Percentiles rank a stretch among this genome's conserved stretches.
These are phyloP conservation scores for Taphrina flavorubra DNA, from an alignment of 1,139 yeast genomes.

Conservation along the genomic window DNA sequence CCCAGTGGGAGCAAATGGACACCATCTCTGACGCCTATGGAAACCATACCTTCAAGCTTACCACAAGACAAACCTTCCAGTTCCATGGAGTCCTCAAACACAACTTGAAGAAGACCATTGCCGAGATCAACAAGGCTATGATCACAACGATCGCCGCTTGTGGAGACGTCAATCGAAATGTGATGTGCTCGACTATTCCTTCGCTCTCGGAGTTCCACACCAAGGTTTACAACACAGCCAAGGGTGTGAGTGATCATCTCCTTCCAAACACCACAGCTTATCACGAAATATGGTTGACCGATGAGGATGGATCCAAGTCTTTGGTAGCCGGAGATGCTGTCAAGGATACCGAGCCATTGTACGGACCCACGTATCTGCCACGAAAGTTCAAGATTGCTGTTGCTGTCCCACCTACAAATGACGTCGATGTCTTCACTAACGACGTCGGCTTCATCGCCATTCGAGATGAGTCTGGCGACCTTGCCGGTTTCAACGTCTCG, in stretches of 20 bases:
- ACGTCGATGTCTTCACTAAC: conserved; percentile 94
- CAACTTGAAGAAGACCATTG: conserved; percentile 84
- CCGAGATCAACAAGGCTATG: conserved; percentile 88
- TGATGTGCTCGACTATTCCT: conserved; percentile 88
- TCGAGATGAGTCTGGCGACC: conserved; percentile 65
- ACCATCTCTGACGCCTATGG: conserved; percentile 82
- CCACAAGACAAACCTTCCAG: conserved; percentile 98
- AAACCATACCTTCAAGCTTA: conserved; percentile 89
- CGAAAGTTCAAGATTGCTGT: conserved; percentile 95
- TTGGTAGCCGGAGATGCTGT: conserved; percentile 71
- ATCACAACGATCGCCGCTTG: conserved; percentile 97
- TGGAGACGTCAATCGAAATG: conserved; percentile 98
- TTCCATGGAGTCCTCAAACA: conserved; percentile 93
- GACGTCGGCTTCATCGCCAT: conserved; percentile 93
- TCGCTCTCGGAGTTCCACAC: conserved; percentile 79
- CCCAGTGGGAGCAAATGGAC: conserved; percentile 86
- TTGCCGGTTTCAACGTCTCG: conserved; percentile 78
- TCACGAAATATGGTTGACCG: conserved; percentile 95
- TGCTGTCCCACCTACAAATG: conserved; percentile 95
- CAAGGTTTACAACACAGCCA: conserved; percentile 70
- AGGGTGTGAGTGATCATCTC: conserved; percentile 75
- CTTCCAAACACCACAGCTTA: conserved; percentile 93
- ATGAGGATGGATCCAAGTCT: conserved; percentile 76
- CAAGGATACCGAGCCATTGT: conserved; percentile 79
- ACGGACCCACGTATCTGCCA: conserved; percentile 86